Conservation (phyloP, 1,284 basidiomycete species). For the Phellinidium pouzarii region DNA sequence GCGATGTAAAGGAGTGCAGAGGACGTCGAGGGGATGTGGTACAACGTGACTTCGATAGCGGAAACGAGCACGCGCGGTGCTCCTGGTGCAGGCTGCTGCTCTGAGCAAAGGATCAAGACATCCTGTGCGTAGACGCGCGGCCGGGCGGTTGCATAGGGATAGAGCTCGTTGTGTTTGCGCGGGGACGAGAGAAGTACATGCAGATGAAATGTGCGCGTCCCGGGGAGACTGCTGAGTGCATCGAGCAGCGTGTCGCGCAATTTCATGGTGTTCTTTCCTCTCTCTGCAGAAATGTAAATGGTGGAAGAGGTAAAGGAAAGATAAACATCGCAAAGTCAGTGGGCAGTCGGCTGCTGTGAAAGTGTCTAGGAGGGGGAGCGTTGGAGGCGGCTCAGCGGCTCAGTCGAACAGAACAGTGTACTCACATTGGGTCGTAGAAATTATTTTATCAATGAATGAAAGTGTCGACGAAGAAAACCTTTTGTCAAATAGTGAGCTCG, state of each 20-base stretch:
- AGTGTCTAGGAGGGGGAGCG: neutral
- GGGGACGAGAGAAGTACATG: slow-evolving; percentile 71
- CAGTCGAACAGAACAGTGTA: neutral
- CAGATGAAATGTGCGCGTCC: slow-evolving; percentile 63
- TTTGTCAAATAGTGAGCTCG: too few species aligned
- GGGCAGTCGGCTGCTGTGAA: neutral
- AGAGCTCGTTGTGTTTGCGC: slow-evolving; percentile 63
- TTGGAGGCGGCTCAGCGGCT: neutral
- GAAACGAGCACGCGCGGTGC: slow-evolving; percentile 54
- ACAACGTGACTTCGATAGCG: slow-evolving; percentile 80
- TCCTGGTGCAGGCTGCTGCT: slow-evolving; percentile 35
- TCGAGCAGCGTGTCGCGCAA: slow-evolving; percentile 63
- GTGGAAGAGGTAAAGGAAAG: neutral
- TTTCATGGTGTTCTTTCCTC: slow-evolving; percentile 22
- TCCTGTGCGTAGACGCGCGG: slow-evolving; percentile 65
- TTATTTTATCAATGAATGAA: too few species aligned
- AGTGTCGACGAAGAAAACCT: too few species aligned
- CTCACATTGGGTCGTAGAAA: neutral
- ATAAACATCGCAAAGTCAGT: neutral
- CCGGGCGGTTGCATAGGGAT: slow-evolving; percentile 64
- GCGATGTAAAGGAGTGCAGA: slow-evolving; percentile 83
- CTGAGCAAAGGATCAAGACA: slow-evolving; percentile 67
- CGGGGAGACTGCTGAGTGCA: slow-evolving; percentile 52
- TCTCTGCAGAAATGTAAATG: neutral
- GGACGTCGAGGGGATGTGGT: slow-evolving; percentile 63